Evolutionary conservation across 2,329 filamentous ascomycete species (phyloP).

Genomic region (Teratosphaeria pseudoeucalypti): DNA sequence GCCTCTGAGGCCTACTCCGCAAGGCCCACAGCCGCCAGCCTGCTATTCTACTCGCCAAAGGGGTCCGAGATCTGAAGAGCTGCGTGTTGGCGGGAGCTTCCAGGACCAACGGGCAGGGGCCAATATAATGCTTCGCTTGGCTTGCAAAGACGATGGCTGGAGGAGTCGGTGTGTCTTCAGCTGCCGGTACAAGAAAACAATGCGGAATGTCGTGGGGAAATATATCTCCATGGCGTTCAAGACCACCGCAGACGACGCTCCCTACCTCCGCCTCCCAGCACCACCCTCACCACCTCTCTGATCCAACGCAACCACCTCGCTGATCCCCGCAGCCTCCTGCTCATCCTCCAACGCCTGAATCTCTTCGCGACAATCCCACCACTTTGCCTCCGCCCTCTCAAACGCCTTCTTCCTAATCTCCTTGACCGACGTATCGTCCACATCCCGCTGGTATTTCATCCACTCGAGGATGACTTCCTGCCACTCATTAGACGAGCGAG

Average conservation of each 20-base stretch:
- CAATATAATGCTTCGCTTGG: too few relatives aligned
- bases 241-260: background rate
- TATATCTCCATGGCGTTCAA: background rate
- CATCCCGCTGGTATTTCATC: constrained; percentile 57
- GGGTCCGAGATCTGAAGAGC: too few relatives aligned
- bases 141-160: too few relatives aligned
- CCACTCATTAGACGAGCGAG: constrained; percentile 78
- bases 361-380: constrained; percentile 97
- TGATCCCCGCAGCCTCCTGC: constrained; percentile 89
- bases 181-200: too few relatives aligned
- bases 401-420: constrained; percentile 89
- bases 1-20: too few relatives aligned
- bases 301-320: constrained; percentile 47
- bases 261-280: constrained; percentile 3
- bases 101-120: too few relatives aligned
- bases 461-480: constrained; percentile 74
- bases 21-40: too few relatives aligned
- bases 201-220: too few relatives aligned
- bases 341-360: constrained; percentile 86
- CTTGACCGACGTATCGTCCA: constrained; percentile 65
- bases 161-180: too few relatives aligned
- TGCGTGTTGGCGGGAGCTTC: too few relatives aligned
- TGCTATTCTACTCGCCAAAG: too few relatives aligned
- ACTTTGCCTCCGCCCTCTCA: constrained; percentile 85
- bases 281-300: constrained; percentile 7